Base-by-base conservation (phyloP, 2,329 filamentous ascomycete genomes). In the Sordariomycetes sp. region DNA sequence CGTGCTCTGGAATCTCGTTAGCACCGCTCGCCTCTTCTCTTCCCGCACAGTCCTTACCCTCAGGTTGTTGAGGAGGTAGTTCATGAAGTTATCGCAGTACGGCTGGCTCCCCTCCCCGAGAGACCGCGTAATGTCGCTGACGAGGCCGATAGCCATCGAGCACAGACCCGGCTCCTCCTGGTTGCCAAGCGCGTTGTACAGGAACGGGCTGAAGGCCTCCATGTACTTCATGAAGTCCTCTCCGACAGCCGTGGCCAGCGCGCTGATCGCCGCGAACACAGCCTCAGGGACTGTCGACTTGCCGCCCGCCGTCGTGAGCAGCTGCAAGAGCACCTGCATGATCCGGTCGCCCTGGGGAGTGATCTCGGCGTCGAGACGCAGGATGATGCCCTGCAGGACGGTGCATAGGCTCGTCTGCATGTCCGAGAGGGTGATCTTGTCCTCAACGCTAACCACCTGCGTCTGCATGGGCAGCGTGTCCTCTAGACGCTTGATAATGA, bases 71-170 rank as follows among this genome's bases (percentile, higher is more conserved):
- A 99, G 81, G 59, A 99, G 78, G 69, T 94, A 88, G 78, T 99
- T 99, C 94, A 99, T 99, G 71, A 97, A 96, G 62, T 85, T 82
- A 66, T 99, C 94, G 72, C 94, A 99, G 77, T 87, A 97, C 58
- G 92, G 94, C 73, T 95, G 89, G 66, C 92, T 89, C 70, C 87
- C 88, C 68, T 90, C 86, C 68, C 90, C 89, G 68, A 97, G 79
- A 17, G 92, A 94, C 65, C 94, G 86, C 56, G 90, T 92, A 65
- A 99, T 94, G 68, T 99, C 94, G 70, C 92, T 95, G 64, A 97
- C 92, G 58, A 99, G 81, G 64, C 94, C 94, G 70, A 99, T 96
- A 65, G 94, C 92, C 85, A 97, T 95, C 52, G 92, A 87, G 78
- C 94, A 97, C 61, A 97, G 81, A 70, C 85, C 87, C 39, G 91